Evolutionary conservation across 2,329 filamentous ascomycete species (phyloP).

Genomic region (Microcyclosporella mali): DNA sequence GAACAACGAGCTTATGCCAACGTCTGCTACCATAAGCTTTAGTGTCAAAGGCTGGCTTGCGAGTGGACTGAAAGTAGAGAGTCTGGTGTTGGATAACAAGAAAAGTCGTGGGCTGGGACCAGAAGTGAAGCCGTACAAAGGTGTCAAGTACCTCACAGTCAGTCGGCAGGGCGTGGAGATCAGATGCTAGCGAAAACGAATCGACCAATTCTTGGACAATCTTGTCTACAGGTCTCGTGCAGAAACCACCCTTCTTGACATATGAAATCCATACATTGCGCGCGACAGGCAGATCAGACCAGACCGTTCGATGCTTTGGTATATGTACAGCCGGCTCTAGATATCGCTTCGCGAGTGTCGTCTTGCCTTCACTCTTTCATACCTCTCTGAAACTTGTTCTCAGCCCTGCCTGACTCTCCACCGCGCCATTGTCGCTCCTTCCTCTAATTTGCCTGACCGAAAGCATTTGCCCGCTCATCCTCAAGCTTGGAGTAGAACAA

Average conservation of each 20-base stretch:
- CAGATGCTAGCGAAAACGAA: conserved; percentile 33
- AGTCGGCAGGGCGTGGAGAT: conserved; percentile 51
- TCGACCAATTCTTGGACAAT: neutral
- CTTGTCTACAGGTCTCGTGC: neutral
- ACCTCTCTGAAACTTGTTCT: neutral
- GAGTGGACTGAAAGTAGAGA: conserved; percentile 59
- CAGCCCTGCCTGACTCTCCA: neutral
- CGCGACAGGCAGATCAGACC: neutral
- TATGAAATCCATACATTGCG: neutral
- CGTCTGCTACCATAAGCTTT: conserved; percentile 42
- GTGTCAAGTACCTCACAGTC: conserved; percentile 90
- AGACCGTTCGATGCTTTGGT: conserved; percentile 7
- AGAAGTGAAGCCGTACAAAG: conserved; percentile 90
- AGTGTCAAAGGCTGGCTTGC: conserved; percentile 58
- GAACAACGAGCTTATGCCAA: conserved; percentile 45
- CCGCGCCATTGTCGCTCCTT: conserved; percentile 1
- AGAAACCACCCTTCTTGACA: neutral
- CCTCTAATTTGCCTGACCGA: conserved; percentile 31
- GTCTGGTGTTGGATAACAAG: conserved; percentile 59
- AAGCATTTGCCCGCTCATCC: conserved; percentile 50
- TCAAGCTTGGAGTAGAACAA: conserved; percentile 59
- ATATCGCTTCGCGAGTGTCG: conserved; percentile 1
- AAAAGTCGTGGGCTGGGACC: conserved; percentile 82
- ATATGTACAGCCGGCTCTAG: conserved; percentile 14
- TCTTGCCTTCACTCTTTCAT: conserved; percentile 1